phyloP scores from a whole-genome alignment of 164 flowering plant species.

The Kalanchoe fedtschenkoi region DNA sequence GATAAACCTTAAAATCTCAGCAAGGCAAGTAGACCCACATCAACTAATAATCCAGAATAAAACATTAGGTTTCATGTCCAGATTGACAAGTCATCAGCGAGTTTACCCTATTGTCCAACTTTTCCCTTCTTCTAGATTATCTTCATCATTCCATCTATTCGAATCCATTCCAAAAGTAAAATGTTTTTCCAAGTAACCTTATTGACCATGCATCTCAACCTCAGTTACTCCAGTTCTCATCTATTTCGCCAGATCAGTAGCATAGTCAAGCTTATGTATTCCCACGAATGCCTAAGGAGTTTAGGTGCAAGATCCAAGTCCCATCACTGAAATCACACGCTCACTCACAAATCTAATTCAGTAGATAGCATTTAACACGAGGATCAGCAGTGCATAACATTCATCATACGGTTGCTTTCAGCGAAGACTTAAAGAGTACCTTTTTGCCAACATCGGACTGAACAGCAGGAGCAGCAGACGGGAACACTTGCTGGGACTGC shows the following conservation, averaged over 20 bases:
- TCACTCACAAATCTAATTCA: too few relatives aligned
- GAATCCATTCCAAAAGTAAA: not conserved
- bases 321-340: not conserved
- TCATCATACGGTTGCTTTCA: too few relatives aligned
- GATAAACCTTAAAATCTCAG: too few relatives aligned
- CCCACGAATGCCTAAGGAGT: not conserved
- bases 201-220: not conserved
- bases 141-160: not conserved
- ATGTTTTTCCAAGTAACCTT: too few relatives aligned
- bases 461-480: slow-evolving; percentile 25
- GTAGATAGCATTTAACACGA: too few relatives aligned
- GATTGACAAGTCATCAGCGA: not conserved
- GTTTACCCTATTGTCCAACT: not conserved
- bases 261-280: not conserved
- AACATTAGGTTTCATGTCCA: not conserved
- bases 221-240: not conserved
- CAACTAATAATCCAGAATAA: not conserved
- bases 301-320: not conserved
- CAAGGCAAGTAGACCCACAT: not conserved
- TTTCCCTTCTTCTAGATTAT: not conserved
- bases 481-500: slow-evolving; percentile 20
- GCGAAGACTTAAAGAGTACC: too few relatives aligned
- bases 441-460: slow-evolving; percentile 32
- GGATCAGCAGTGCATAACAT: too few relatives aligned
- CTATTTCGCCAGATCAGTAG: not conserved